Conservation (phyloP, 1,284 basidiomycete species). For the Macrocystidia cucumis region DNA sequence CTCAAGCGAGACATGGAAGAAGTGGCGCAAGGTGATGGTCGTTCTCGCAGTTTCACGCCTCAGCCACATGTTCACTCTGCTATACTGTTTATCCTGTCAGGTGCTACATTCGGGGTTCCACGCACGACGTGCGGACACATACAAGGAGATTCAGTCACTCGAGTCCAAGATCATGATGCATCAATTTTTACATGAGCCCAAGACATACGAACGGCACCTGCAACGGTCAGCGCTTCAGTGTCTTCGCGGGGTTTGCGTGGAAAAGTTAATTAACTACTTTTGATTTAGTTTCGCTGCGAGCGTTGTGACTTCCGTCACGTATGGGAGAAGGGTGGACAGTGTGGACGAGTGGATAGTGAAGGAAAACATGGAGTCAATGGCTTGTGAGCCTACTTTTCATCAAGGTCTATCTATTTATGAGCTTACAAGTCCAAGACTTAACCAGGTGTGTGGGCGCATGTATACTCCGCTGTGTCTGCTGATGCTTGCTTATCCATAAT, state of each 20-base stretch:
- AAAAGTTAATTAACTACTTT: not conserved
- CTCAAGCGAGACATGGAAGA: constrained; percentile 37
- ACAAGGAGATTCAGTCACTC: constrained; percentile 40
- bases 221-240: constrained; percentile 29
- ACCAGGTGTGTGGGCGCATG: not conserved
- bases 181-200: constrained; percentile 32
- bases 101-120: constrained; percentile 39
- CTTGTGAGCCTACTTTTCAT: constrained; percentile 24
- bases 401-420: not conserved
- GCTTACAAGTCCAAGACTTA: not conserved
- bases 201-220: constrained; percentile 32
- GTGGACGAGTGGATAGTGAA: constrained; percentile 38
- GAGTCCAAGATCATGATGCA: constrained; percentile 39
- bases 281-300: constrained; percentile 33
- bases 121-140: constrained; percentile 30
- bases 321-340: constrained; percentile 36
- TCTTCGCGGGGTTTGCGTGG: not conserved
- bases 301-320: constrained; percentile 37
- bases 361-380: constrained; percentile 34
- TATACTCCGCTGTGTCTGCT: not conserved
- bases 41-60: no score
- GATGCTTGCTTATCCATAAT: not conserved
- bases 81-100: constrained; percentile 14
- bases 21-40: constrained; percentile 41
- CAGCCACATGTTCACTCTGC: constrained; percentile 1